Base-by-base conservation (phyloP, 2,329 filamentous ascomycete species). In the Talaromyces marneffei region DNA sequence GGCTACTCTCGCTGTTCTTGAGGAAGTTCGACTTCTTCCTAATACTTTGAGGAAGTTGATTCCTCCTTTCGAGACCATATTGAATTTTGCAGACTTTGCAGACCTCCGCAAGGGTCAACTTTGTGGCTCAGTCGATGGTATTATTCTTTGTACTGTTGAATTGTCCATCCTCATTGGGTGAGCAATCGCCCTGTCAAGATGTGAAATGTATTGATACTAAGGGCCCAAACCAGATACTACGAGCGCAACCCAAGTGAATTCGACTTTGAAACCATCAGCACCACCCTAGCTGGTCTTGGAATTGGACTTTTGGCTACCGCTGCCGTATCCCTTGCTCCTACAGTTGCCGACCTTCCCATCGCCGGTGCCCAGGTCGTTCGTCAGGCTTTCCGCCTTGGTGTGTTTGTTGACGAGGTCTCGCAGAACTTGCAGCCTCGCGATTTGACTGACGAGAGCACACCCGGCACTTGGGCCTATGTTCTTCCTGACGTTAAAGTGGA, bases 131-230 rank as follows among this genome's bases (percentile, higher is more conserved):
- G 66, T 82, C 2, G 79, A 82, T 33, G 76, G 80, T 1, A 70
- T 77, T 7, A 66, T 82, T 0, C 73, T 83, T 3, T 68, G 67
- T 50, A 67, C 73, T 0, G 62, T 78, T 2, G 67, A 83, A 63
- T 39, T 83, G 2, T 77, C 66, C 1, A 71, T 70, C 1, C 71
- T 76, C 50, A 81, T 83, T 55, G 77, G 75, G 80, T 82, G 72
- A 10, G 27, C 14, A 39, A 20, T 23, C 12, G 12, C 33, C 10
- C 4, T n/a, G n/a, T 12, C 12, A 37, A 37, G 2, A 3, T 9
- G 39, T 12, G 3, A 10, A 23, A 23, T n/a, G 4, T 12, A 42
- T 18, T 2, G 2, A 18, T 42, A 20, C 10, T 42, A 42, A 42
- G n/a, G n/a, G n/a, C 18, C 12, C 3, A 4, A 12, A 20, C 42